Conservation (phyloP, 345 rosid species). For the Salix suchowensis region DNA sequence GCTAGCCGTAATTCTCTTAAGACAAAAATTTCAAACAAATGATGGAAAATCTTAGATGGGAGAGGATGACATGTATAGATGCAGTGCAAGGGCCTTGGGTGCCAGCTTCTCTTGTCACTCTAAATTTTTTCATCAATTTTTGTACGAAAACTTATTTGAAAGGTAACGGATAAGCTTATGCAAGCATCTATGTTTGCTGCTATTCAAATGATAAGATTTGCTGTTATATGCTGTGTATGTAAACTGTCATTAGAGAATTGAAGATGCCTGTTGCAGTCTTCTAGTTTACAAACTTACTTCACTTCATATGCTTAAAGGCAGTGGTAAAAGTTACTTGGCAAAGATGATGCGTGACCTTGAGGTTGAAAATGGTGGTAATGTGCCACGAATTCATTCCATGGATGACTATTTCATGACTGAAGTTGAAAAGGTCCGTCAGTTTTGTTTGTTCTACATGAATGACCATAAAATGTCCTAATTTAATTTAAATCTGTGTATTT, state of each 20-base stretch:
- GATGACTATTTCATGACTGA: conserved; percentile 98
- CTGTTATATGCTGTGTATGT: not conserved
- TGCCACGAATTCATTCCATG: conserved; percentile 95
- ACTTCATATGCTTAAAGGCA: conserved; percentile 43
- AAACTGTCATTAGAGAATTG: not conserved
- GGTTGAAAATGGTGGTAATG: conserved; percentile 79
- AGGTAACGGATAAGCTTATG: not conserved
- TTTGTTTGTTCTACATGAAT: not conserved
- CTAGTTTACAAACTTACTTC: not conserved
- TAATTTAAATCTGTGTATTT: not conserved
- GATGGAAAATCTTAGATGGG: not conserved
- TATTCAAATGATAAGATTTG: not conserved
- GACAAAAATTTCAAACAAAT: not conserved
- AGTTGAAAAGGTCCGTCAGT: conserved; percentile 70
- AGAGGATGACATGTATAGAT: not conserved
- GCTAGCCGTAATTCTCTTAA: not conserved
- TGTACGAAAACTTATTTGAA: not conserved
- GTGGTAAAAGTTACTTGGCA: conserved; percentile 95
- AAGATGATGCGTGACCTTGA: conserved; percentile 85
- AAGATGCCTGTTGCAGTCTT: not conserved
- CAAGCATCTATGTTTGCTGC: not conserved
- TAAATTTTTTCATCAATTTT: not conserved
- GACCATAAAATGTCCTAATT: not conserved
- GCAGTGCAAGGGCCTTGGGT: not conserved
- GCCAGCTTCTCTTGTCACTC: not conserved